phyloP scores from a whole-genome alignment of 1,284 basidiomycete genomes.

The Boletellus deceptivus region DNA sequence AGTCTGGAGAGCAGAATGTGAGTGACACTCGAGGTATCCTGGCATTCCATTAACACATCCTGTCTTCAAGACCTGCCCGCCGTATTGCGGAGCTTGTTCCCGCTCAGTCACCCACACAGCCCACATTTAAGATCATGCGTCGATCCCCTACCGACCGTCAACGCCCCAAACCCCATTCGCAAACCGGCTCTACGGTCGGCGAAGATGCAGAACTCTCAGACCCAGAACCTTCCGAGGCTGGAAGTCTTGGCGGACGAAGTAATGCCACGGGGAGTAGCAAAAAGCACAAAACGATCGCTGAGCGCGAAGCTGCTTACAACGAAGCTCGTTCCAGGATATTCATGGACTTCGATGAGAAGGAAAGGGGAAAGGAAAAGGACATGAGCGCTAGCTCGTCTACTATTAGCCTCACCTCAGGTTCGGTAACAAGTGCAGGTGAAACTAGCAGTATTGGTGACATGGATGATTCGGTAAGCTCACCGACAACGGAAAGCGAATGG shows the following conservation, averaged over 20 bases:
- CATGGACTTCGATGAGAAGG: conserved; percentile 74
- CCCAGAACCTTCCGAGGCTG: conserved; percentile 71
- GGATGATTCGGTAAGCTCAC: conserved; percentile 65
- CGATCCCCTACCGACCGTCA: conserved; percentile 52
- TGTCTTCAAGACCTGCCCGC: conserved; percentile 53
- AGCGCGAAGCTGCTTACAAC: conserved; percentile 81
- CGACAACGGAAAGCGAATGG: conserved; percentile 78
- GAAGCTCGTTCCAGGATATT: conserved; percentile 81
- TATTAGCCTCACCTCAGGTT: conserved; percentile 64
- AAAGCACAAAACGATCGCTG: conserved; percentile 71
- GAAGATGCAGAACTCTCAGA: conserved; percentile 76
- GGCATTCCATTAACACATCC: conserved; percentile 9
- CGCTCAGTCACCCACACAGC: conserved; percentile 62
- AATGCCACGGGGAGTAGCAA: conserved; percentile 58
- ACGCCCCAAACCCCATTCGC: conserved; percentile 54
- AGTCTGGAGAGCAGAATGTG: conserved; percentile 72
- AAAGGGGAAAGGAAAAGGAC: conserved; percentile 69
- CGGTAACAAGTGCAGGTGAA: conserved; percentile 55
- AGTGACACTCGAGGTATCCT: conserved; percentile 30
- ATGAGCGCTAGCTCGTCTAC: conserved; percentile 74
- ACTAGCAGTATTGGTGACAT: conserved; percentile 57
- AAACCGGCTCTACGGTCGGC: conserved; percentile 63
- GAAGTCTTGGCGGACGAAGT: conserved; percentile 69
- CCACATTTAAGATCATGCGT: conserved; percentile 82
- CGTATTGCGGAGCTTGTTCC: conserved; percentile 77